Evolutionary conservation across 2,329 filamentous ascomycete species (phyloP), one percentile per base, ranked within the genome.

Genomic region (Chrysosporium keratinophilum): DNA sequence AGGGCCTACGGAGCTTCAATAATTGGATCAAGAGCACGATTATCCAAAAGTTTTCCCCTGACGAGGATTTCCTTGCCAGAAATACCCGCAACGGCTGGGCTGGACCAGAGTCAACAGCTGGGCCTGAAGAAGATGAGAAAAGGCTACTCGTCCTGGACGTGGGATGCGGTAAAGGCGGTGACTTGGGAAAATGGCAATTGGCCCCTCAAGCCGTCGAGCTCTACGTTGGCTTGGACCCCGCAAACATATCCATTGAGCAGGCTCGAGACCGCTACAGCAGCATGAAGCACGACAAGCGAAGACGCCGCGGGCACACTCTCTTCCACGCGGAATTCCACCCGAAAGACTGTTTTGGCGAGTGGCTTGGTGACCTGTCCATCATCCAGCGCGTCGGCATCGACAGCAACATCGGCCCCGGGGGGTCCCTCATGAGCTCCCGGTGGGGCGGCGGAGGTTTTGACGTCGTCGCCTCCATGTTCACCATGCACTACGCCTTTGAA

Each of bases 1-100:
- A 94, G 72, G 93, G 93, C 0, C 75, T 98, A 51, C 82, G 93
- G 51, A 88, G 86, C 61, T 93, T 95, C 76, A 98, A 98, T 74
- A 98, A 98, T 70, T 98, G 93, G 93, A 81, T 98, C 72, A 98
- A 98, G 76, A 95, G 88, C 66, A 91, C 87, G 48, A 81, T 97
- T 61, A 97, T 98, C 61, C 90, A 97, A 67, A 96, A 95, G 67
- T 97, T 96, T 72, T 88, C 88, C 3, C 86, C 87, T 0, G 83
- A 84, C 59, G 86, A 91, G 67, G 83, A 87, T 57, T 83, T 84
- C 60, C 74, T 79, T 0, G 80, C 83, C 1, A 68, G 67, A n/a
- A 64, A 64, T 20, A 63, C 63, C 35, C 80, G 69, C 52, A 69
- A 71, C 54, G 69, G 71, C n/a, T 74, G 69, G 71, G 69, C 68